Base-by-base conservation (phyloP, 805 yeast genomes). In the Candida lessepsii region DNA sequence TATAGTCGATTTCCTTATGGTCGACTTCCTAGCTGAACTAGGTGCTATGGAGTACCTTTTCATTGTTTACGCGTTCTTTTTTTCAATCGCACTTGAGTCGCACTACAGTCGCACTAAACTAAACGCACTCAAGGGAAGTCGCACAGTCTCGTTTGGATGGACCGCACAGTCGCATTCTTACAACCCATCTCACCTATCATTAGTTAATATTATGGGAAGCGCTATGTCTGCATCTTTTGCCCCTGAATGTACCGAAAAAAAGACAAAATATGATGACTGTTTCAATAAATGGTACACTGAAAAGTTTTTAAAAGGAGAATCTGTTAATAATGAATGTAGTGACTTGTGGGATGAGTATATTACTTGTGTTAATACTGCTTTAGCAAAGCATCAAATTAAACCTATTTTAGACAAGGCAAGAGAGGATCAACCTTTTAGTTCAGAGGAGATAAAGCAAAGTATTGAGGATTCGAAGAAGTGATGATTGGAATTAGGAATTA, bases 261-360 rank as follows among this genome's bases (percentile, higher is more conserved):
- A 93, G 63, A 79, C 80, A 52, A 78, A 80, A 54, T 93, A 93
- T 57, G 98, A 93, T 58, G 84, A 81, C 54, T 93, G 99, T 61
- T 93, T 93, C 68, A 90, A 89, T 63, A 76, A 76, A 49, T 62
- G 99, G 99, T 93, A 93, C 60, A 81, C 93, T 4, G 97, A 93
- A 52, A 85, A 84, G 61, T 85, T 85, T 50, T 65, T 85, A 41
- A 61, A 70, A 47, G 74, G 73, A 2, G 60, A 66, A 51, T 61
- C 77, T 50, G 63, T 78, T 41, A 75, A 83, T 52, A 91, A 91
- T 58, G 97, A 91, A 63, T 93, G 99, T 63, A 83, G 86, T 39
- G 91, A 83, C 21, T 75, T 86, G 23, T 93, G 97, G 96, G 76
- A 78, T 43, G 82, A 79, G 39, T 93, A 93, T 61, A 86, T 86